phyloP scores from a whole-genome alignment of 371 early-diverging fungal genomes.

The Apophysomyces ossiformis region DNA sequence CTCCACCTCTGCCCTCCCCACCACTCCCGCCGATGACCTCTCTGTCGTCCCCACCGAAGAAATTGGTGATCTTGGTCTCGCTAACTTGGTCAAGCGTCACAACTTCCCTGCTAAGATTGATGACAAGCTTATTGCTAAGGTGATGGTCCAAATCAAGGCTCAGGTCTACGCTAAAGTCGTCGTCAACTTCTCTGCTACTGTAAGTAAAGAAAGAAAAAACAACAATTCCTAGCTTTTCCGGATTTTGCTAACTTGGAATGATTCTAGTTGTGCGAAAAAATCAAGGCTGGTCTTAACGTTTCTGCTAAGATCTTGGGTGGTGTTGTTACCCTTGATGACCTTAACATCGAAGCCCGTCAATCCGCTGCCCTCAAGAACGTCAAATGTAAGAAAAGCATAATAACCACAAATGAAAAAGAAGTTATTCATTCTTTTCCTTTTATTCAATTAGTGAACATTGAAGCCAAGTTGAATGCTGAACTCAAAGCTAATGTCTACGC shows the following conservation, averaged over 20 bases:
- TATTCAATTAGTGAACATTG: constrained; percentile 16
- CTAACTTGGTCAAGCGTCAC: constrained; percentile 16
- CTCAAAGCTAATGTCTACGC: constrained; percentile 26
- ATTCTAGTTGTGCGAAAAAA: constrained; percentile 1
- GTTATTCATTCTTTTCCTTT: not conserved
- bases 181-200: constrained; percentile 14
- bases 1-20: constrained; percentile 4
- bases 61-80: not conserved
- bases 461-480: constrained; percentile 23
- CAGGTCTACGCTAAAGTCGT: constrained; percentile 15
- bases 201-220: constrained; percentile 18
- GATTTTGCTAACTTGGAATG: no score
- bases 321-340: not conserved
- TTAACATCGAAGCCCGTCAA: constrained; percentile 5
- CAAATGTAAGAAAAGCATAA: not conserved
- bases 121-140: constrained; percentile 10
- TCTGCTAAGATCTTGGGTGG: constrained; percentile 7
- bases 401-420: no score
- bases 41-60: not conserved
- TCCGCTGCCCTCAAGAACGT: constrained; percentile 4
- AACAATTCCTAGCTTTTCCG: no score
- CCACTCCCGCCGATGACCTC: not conserved
- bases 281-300: not conserved
- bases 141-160: constrained; percentile 17
- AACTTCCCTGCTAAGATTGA: constrained; percentile 12